phyloP scores from a whole-genome alignment of 768 basidiomycete species.

The Neoboletus brunneissimus region DNA sequence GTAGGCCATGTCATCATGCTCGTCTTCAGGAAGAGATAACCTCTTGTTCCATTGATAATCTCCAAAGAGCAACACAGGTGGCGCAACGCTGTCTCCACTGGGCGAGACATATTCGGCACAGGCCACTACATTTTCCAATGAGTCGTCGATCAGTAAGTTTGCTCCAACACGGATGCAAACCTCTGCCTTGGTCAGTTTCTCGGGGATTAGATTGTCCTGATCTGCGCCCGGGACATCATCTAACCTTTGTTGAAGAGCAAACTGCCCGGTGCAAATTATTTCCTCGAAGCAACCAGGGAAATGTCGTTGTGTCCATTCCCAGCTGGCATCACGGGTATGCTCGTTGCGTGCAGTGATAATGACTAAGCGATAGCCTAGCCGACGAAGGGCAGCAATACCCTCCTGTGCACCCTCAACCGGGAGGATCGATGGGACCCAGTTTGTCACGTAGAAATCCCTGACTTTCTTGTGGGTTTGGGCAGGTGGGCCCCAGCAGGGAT shows the following conservation, averaged over 20 bases:
- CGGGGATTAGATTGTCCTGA: slow-evolving; percentile 38
- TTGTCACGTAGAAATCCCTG: slow-evolving; percentile 52
- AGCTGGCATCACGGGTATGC: slow-evolving; percentile 53
- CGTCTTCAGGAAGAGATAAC: slow-evolving; percentile 43
- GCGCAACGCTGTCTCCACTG: slow-evolving; percentile 27
- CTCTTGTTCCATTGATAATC: slow-evolving; percentile 75
- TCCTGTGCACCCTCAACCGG: slow-evolving; percentile 64
- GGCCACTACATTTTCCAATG: slow-evolving; percentile 70
- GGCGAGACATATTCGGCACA: slow-evolving; percentile 38
- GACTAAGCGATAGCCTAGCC: slow-evolving; percentile 65
- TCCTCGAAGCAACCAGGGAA: slow-evolving; percentile 62
- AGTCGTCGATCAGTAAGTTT: slow-evolving; percentile 74
- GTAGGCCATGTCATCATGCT: slow-evolving; percentile 52
- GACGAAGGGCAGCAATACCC: slow-evolving; percentile 51
- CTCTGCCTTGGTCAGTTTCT: slow-evolving; percentile 69
- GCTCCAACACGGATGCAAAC: slow-evolving; percentile 65
- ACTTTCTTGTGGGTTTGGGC: slow-evolving; percentile 59
- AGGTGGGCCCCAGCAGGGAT: slow-evolving; percentile 59
- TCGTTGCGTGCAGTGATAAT: slow-evolving; percentile 73
- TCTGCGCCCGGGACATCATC: slow-evolving; percentile 7
- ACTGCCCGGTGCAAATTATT: slow-evolving; percentile 73
- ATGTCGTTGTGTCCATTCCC: slow-evolving; percentile 64
- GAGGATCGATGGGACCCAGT: slow-evolving; percentile 42
- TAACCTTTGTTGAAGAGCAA: slow-evolving; percentile 45
- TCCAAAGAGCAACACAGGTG: slow-evolving; percentile 70